Evolutionary conservation across 192 early-diverging fungal species (phyloP).

Genomic region (Entomortierella chlamydospora): DNA sequence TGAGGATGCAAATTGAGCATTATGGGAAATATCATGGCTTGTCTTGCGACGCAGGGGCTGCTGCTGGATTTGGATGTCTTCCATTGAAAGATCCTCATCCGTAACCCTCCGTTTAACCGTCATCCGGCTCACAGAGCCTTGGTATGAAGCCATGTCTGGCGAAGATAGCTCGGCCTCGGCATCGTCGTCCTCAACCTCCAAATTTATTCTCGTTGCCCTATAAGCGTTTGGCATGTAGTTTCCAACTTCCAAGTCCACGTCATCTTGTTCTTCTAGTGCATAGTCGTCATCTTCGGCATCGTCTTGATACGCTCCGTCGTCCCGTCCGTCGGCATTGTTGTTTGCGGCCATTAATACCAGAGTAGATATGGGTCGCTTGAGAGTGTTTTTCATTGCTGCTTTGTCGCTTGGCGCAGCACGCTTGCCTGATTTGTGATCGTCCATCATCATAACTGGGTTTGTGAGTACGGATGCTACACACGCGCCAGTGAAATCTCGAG

Average conservation of each 20-base stretch:
- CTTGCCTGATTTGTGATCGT: conserved; percentile 90
- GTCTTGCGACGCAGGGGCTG: conserved; percentile 36
- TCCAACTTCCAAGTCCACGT: conserved; percentile 21
- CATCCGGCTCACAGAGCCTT: neutral
- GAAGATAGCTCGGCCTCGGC: neutral
- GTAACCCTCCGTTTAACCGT: conserved; percentile 25
- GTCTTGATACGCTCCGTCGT: neutral
- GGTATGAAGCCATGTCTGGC: neutral
- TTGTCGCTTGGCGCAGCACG: conserved; percentile 1
- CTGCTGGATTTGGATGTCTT: conserved; percentile 17
- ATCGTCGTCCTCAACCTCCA: conserved; percentile 16
- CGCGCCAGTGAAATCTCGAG: conserved; percentile 67
- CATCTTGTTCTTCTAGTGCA: conserved; percentile 8
- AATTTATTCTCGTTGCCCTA: neutral
- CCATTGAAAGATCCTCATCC: conserved; percentile 22
- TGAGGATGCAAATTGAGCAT: conserved; percentile 1
- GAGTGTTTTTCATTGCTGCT: neutral
- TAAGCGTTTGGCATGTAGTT: neutral
- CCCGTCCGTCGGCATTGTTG: neutral
- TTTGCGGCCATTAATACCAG: neutral
- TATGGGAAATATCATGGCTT: conserved; percentile 29
- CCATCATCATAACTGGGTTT: conserved; percentile 88
- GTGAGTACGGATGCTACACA: conserved; percentile 79
- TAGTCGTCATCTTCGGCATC: neutral
- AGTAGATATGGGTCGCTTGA: neutral